Evolutionary conservation across 2,329 filamentous ascomycete genomes (phyloP), one percentile per base, ranked within the genome.

Genomic region (Colletotrichum higginsianum): DNA sequence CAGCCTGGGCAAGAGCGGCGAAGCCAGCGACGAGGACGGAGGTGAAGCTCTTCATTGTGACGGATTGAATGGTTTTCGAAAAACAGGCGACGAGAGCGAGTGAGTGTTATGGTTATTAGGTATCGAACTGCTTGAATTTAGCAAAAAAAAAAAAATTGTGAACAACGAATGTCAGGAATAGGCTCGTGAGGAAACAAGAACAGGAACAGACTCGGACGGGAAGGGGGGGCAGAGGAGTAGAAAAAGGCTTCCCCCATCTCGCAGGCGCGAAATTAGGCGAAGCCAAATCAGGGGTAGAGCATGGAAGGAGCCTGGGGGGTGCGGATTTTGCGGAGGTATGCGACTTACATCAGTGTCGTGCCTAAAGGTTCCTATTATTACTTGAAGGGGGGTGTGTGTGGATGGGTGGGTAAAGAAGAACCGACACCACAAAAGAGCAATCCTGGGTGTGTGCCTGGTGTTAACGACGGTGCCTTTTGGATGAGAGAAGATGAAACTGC

Each of bases 11-110:
- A 63, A 80, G 70, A 63, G 77, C 78, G 57, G 77, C 76, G 63
- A 81, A 75, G 71, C 73, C 76, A 75, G 79, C 79, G 66, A 82
- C 74, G 72, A 78, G 47, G 44, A 78, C 61, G 60, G 78, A 68
- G 70, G 78, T 53, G 67, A 73, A 61, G 71, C 57, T 77, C 79
- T 81, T 80, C 80, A 82, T 82, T 72, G 78, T 80, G 76, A 72
- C 69, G 44, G 74, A 61, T 66, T 74, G 70, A 67, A 52, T 73
- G 66, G 46, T 58, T 74, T 68, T 73, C 63, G 64, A 44, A 47
- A 57, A 71, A 61, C 61, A 66, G 53, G 60, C 46, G 60, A 46
- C 56, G 68, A 72, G 50, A 58, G 52, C 56, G 64, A 72, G 44
- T 53, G 69, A 72, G 60, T 64, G 66, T 64, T 60, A 60, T 60